phyloP scores from a whole-genome alignment of 1,139 yeast genomes.

The Debaryomyces subglobosus region DNA sequence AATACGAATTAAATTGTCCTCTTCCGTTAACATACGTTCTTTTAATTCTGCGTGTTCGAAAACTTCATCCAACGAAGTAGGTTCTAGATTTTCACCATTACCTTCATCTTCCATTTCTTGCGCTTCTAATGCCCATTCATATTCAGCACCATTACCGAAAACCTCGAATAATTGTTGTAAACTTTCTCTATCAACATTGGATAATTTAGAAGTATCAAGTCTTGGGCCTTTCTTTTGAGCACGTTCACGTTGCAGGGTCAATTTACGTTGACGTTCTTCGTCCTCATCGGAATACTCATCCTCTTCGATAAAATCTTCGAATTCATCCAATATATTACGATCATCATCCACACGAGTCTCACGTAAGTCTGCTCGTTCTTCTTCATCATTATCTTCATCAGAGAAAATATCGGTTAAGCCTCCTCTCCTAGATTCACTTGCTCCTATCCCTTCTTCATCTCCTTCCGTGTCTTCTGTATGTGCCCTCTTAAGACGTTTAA shows the following conservation, averaged over 20 bases:
- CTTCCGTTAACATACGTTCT: constrained; percentile 88
- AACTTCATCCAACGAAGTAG: constrained; percentile 77
- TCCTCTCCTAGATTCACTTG: constrained; percentile 19
- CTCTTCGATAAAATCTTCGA: constrained; percentile 96
- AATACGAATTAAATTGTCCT: constrained; percentile 84
- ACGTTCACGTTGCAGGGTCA: constrained; percentile 43
- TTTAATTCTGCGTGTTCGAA: constrained; percentile 93
- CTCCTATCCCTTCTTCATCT: constrained; percentile 28
- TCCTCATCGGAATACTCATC: constrained; percentile 95
- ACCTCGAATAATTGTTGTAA: constrained; percentile 92
- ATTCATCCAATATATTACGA: constrained; percentile 66
- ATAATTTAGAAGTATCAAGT: constrained; percentile 60
- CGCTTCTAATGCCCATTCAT: constrained; percentile 96
- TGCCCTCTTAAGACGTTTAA: constrained; percentile 84
- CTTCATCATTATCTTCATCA: constrained; percentile 70
- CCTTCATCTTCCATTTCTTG: constrained; percentile 72
- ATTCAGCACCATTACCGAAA: constrained; percentile 96
- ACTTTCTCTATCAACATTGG: constrained; percentile 88
- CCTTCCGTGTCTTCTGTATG: constrained; percentile 37
- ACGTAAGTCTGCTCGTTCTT: constrained; percentile 36
- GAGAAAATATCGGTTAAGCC: constrained; percentile 82
- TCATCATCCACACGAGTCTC: constrained; percentile 41
- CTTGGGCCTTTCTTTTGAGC: constrained; percentile 41
- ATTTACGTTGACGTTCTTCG: constrained; percentile 44
- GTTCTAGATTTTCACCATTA: constrained; percentile 55